Evolutionary conservation across 2,329 filamentous ascomycete species (phyloP), one percentile per base, ranked within the genome.

Genomic region (Coniochaeta ligniaria): DNA sequence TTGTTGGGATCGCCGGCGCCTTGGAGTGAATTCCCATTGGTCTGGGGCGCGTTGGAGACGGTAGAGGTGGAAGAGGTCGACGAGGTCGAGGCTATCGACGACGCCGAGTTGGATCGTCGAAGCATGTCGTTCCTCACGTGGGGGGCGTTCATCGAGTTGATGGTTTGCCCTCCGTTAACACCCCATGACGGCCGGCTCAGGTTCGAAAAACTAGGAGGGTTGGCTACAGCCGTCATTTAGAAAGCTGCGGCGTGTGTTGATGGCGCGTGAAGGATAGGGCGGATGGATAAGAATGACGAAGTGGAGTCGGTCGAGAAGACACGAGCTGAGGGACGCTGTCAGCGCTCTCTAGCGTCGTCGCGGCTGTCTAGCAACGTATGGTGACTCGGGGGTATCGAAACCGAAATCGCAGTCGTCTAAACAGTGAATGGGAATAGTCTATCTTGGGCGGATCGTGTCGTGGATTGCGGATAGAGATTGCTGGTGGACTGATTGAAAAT

Each of bases 61-160:
- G 88, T 90, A 2, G 88, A 85, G 60, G 88, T 90, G 2, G 88
- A 85, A 12, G 84, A 83, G 61, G 76, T 76, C 35, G 85, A 87
- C 1, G 81, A 77, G 45, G 79, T 84, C 57, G 86, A 85, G 16
- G 91, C 90, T 65, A 96, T 81, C 54, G 93, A 96, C 4, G 92
- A 96, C 61, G 92, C 95, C 38, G 94, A 98, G 80, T 92, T 96
- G 70, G 89, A 89, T 73, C 94, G 87, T 74, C 94, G 91, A 63
- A 92, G 82, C 66, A 89, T 86, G 76, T 96, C 91, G 78, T 96
- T 92, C 47, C 47, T 52, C 47, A 31, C 47, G 26, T 52, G 47
- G 8, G 47, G 47, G 73, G 87, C 78, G 77, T 89, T 91, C 86
- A 92, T 90, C 71, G 88, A 82, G 78, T 83, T 79, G 68, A 77